Percentiles rank a stretch among this genome's conserved stretches.
phyloP scores from a whole-genome alignment of 1,139 yeast species.

The Martiniozyma asiatica region DNA sequence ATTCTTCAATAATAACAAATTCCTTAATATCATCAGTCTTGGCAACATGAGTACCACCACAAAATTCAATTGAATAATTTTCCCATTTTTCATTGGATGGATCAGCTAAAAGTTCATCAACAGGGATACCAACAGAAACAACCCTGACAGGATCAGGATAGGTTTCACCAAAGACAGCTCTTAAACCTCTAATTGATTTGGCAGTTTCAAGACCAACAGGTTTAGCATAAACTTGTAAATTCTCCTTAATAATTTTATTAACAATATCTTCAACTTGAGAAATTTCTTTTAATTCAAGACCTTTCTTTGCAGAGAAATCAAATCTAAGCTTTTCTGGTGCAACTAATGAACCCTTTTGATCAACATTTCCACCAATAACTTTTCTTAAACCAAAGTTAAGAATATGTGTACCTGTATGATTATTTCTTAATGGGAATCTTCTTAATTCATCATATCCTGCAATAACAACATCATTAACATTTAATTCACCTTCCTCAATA shows the following conservation, averaged over 20 bases:
- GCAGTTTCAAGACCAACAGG: constrained; percentile 72
- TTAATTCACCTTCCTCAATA: constrained; percentile 61
- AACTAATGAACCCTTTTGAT: constrained; percentile 94
- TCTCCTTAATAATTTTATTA: constrained; percentile 58
- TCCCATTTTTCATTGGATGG: constrained; percentile 70
- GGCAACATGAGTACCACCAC: constrained; percentile 97
- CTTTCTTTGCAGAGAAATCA: constrained; percentile 89
- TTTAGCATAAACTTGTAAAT: constrained; percentile 64
- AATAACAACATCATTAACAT: constrained; percentile 56
- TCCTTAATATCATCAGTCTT: constrained; percentile 91
- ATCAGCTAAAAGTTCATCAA: constrained; percentile 61
- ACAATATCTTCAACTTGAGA: constrained; percentile 64
- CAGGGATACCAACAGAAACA: constrained; percentile 86
- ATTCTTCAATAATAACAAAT: constrained; percentile 80
- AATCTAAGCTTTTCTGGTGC: constrained; percentile 92
- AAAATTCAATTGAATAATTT: constrained; percentile 77
- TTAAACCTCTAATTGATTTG: constrained; percentile 63
- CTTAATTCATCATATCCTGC: constrained; percentile 88
- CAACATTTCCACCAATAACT: constrained; percentile 77
- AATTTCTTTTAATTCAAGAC: constrained; percentile 58
- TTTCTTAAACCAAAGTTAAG: constrained; percentile 80
- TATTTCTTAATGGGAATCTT: constrained; percentile 94
- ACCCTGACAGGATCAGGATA: constrained; percentile 99
- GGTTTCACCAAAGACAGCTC: constrained; percentile 98
- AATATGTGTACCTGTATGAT: constrained; percentile 97